Base-by-base conservation (phyloP, 495 filamentous ascomycete species). In the Penicilliopsis zonata region DNA sequence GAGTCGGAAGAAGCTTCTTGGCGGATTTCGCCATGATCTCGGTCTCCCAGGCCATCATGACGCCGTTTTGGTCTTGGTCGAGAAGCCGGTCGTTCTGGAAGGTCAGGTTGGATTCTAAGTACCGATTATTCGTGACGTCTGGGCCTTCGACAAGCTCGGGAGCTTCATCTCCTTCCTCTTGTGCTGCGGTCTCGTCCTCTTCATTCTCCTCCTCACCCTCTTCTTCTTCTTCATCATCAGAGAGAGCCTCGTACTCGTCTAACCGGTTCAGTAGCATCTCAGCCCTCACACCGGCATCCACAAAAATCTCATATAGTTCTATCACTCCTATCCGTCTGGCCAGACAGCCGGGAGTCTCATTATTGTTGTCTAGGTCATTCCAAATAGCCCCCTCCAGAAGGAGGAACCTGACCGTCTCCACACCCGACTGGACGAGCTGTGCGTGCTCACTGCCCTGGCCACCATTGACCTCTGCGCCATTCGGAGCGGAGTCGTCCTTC, bases 1-100 rank as follows among this genome's bases (percentile, higher is more conserved):
- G 34, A 0, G 54, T 45, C 0, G 77, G 72, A 13, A 77, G 54
- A 2, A 87, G 60, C 14, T 70, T 58, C 29, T 69, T 67, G 16
- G 86, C 85, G 21, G 77, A 82, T 17, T 69, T 67, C 34, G 69
- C 67, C 90, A 98, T 98, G 34, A 96, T 86, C 20, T 76, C 70
- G 0, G 78, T 78, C 56, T 98, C 90, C 90, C 90, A 98, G 17
- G 79, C 67, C 90, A 98, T 83, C 90, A 98, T 98, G 1, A 98
- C 85, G 17, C 86, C 85, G 49, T 98, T 98, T 4, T 70, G 66
- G 30, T 78, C 73, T 3, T 65, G 63, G 41, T 98, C 90, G 1
- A 95, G 69, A 6, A 98, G 69, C 18, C 82, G 76, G 35, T 80
- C 75, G 16, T 69, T 63, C 14, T 65, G 59, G 62, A 92, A 94